Base-by-base conservation (phyloP, 345 rosid species). In the Pistacia vera region DNA sequence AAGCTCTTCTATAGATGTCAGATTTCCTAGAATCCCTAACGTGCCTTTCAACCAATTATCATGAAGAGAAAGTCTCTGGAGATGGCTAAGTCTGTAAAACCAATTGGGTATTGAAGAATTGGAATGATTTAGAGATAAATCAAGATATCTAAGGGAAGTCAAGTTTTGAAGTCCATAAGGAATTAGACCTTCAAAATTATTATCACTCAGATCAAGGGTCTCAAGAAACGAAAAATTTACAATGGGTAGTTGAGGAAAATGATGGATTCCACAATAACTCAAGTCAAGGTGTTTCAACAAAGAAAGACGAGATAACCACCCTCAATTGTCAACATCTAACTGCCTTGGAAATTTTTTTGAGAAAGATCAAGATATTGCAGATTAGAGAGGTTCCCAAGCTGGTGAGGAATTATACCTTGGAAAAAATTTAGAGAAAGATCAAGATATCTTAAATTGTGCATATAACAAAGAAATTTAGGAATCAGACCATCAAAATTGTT, bases 1-100 rank as follows among this genome's bases (percentile, higher is more conserved):
- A 17, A 81, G 71, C 4, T 0, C 14, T 20, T 1, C 6, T 3
- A 81, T 69, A 36, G 56, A 81, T 3, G 81, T 62, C 63, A 81
- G 58, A 70, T 77, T 73, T 35, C 72, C 63, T 14, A 81, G 62
- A 5, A 25, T 16, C 61, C 35, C 59, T 11, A 77, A 46, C 13
- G 12, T 4, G n/a, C 83, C 81, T 8, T 61, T 5, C 41, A 81
- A 73, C 2, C 4, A 0, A 33, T 68, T 77, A 16, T 9, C 2
- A 22, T 0, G 7, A 13, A 52, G 68, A n/a, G 16, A 8, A 18
- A 77, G 67, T 28, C 13, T 2, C 72, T 75, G 52, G 20, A 81
- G 62, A 14, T 36, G 51, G 0, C 13, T 57, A 4, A 73, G 52
- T 20, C 18, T 20, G 25, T 57, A 73, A 2, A 52, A 52, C 56